Base-by-base conservation (phyloP, 192 early-diverging fungal species). In the Coemansia sp. region DNA sequence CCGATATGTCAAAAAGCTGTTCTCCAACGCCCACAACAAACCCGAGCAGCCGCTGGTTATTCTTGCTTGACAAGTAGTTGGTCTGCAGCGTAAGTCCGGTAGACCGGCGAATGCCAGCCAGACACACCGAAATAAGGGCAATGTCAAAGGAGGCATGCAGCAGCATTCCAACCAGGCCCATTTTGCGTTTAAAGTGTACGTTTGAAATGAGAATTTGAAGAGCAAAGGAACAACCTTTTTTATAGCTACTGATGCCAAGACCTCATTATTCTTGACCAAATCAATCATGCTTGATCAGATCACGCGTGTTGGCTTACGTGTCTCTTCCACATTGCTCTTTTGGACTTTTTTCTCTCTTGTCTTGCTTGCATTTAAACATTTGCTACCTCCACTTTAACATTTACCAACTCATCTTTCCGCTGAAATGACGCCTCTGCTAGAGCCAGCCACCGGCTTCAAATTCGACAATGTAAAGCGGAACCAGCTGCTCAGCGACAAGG, bases 401-500 rank as follows among this genome's bases (percentile, higher is more conserved):
- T n/a, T n/a, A 6, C 18, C 18, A 21, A 7, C 18, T 44, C 18
- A 21, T 44, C 43, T 35, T 22, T 2, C 18, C 48, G 16, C 48
- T n/a, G 33, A 29, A 23, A 71, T 77, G 74, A 43, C 64, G 21
- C 60, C 61, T 22, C 54, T 52, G 23, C 23, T 54, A 40, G 74
- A 77, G 59, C 38, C 64, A 30, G 46, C 55, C 16, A 38, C 74
- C 7, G 76, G 76, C 47, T 79, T 79, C 66, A 71, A 79, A 43
- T 79, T 79, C 44, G 76, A 79, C 50, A 79, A 77, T 67, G 65
- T 67, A 22, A 79, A 67, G 61, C 61, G 97, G 54, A 98, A 98
- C 69, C 70, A 79, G 43, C 71, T 87, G 31, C 81, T 95, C 52
- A 82, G 85, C 35, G 73, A 83, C 59, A 92, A 90, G 65, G 96